These are phyloP conservation scores for Botrytis tulipae DNA, from an alignment of 2,329 filamentous ascomycete genomes.

Conservation along the genomic window DNA sequence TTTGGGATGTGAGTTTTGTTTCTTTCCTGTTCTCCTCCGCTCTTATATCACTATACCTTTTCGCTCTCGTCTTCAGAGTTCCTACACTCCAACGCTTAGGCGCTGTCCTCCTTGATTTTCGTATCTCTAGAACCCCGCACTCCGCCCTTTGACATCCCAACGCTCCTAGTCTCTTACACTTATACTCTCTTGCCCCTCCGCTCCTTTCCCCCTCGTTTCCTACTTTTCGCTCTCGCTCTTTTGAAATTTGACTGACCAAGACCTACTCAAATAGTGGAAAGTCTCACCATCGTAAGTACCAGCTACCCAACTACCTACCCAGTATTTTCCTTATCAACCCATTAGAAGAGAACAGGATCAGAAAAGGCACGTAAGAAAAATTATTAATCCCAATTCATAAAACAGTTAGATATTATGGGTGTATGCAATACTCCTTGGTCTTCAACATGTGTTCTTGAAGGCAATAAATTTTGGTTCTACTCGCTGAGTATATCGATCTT, in stretches of 20 bases:
- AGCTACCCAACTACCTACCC: not conserved
- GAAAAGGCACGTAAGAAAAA: not conserved
- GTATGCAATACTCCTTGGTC: constrained; percentile 46
- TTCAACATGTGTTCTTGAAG: constrained; percentile 53
- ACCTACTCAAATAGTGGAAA: constrained; percentile 49
- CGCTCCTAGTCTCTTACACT: too few species aligned
- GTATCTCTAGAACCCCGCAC: too few species aligned
- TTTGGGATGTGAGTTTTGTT: constrained; percentile 45
- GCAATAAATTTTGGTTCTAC: constrained; percentile 69
- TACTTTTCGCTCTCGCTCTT: not conserved
- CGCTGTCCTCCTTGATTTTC: too few species aligned
- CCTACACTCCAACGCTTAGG: not conserved
- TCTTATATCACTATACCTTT: too few species aligned
- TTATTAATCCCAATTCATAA: not conserved
- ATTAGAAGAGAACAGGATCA: not conserved
- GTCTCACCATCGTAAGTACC: constrained; percentile 56
- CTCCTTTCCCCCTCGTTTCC: not conserved
- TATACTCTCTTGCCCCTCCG: not conserved
- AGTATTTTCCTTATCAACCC: not conserved
- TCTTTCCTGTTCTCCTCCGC: not conserved
- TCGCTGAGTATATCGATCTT: constrained; percentile 44
- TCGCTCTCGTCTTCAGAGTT: too few species aligned
- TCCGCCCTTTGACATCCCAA: too few species aligned
- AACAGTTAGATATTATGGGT: constrained; percentile 49
- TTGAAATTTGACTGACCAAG: not conserved